phyloP scores from a whole-genome alignment of 352 stramenopile genomes.

The Phytophthora multivora region DNA sequence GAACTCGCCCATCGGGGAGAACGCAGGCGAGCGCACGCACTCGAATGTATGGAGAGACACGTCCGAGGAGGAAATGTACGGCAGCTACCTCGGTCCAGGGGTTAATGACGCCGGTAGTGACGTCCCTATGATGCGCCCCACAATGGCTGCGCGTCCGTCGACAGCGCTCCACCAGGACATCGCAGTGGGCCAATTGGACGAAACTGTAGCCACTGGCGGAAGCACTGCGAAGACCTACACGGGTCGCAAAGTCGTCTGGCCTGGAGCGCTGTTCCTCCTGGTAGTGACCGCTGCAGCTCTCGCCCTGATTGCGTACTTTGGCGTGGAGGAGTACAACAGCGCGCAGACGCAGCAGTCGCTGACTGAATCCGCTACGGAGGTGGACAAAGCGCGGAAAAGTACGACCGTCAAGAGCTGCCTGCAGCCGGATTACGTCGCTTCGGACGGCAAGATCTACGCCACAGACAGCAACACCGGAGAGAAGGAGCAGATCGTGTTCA shows the following conservation, averaged over 20 bases:
- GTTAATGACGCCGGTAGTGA: conserved; percentile 37
- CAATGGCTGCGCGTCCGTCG: conserved; percentile 35
- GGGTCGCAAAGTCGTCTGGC: conserved; percentile 81
- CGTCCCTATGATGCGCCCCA: conserved; percentile 60
- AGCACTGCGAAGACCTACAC: conserved; percentile 43
- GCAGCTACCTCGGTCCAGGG: conserved; percentile 62
- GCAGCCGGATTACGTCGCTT: conserved; percentile 72
- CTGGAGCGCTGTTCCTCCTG: conserved; percentile 74
- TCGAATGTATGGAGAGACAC: conserved; percentile 79
- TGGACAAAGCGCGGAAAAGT: conserved; percentile 24
- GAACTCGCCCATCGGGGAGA: conserved; percentile 38
- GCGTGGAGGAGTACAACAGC: conserved; percentile 56
- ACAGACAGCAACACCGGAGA: conserved; percentile 47
- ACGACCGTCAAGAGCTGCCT: conserved; percentile 57
- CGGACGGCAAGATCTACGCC: conserved; percentile 69
- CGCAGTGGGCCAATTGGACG: conserved; percentile 70
- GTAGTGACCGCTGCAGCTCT: conserved; percentile 53
- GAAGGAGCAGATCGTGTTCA: conserved; percentile 75
- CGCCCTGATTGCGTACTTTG: conserved; percentile 69
- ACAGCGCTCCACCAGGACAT: conserved; percentile 68
- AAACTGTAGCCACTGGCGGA: conserved; percentile 23
- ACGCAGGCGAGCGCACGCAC: conserved; percentile 32
- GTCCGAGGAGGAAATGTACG: conserved; percentile 72
- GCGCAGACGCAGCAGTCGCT: conserved; percentile 71
- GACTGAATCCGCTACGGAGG: conserved; percentile 50